Percentiles rank a stretch among this genome's conserved stretches.
phyloP scores from a whole-genome alignment of 2,329 filamentous ascomycete species.

The Incumbomyces delicatus region DNA sequence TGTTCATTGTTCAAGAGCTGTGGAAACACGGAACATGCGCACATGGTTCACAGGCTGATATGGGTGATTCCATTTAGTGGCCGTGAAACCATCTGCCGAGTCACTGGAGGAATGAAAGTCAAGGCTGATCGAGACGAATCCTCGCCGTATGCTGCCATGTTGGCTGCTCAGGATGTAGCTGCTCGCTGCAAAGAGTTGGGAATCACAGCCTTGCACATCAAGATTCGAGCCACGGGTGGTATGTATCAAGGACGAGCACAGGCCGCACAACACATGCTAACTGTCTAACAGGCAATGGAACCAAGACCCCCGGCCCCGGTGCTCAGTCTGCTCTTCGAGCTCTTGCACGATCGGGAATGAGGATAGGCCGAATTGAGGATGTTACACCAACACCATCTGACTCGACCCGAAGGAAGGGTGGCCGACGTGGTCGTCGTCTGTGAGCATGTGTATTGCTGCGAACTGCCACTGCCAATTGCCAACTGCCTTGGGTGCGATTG shows the following conservation, averaged over 20 bases:
- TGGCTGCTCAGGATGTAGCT: conserved; percentile 96
- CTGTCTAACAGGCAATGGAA: conserved; percentile 67
- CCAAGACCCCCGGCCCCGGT: conserved; percentile 98
- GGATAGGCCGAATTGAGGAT: conserved; percentile 99
- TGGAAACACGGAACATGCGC: conserved; percentile 15
- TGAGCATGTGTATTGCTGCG: conserved; percentile 44
- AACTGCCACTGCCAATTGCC: background rate
- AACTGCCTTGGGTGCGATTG: no score
- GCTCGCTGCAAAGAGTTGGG: conserved; percentile 76
- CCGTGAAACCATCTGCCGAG: conserved; percentile 99
- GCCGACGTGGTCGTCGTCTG: conserved; percentile 99
- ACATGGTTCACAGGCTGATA: conserved; percentile 48
- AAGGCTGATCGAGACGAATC: conserved; percentile 99
- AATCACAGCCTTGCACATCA: conserved; percentile 98
- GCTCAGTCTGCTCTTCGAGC: conserved; percentile 98
- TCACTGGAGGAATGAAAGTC: conserved; percentile 99
- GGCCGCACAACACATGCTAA: background rate
- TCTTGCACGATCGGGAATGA: conserved; percentile 98
- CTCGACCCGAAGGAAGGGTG: conserved; percentile 99
- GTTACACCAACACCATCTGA: conserved; percentile 98
- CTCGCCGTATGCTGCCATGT: conserved; percentile 99
- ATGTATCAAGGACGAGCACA: conserved; percentile 30
- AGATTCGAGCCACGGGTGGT: conserved; percentile 99
- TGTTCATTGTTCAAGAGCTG: conserved; percentile 21
- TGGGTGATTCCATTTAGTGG: conserved; percentile 67